Conservation (phyloP, 108 stramenopile genomes). For the Asterionellopsis glacialis region DNA sequence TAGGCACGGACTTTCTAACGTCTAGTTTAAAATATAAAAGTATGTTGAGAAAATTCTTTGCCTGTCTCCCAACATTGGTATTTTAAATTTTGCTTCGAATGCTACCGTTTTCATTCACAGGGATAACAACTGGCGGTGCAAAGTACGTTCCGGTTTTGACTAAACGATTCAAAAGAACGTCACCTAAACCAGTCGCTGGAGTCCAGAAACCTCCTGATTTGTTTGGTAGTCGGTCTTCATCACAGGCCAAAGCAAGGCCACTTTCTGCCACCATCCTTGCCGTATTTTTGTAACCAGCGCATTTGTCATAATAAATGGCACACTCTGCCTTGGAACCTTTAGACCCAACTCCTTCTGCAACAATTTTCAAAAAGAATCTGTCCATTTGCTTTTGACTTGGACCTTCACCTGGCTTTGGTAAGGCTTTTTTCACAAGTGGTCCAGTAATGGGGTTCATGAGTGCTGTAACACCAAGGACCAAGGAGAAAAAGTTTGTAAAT, state of each 20-base stretch:
- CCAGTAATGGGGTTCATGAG: slow-evolving; percentile 57
- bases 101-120: too few species aligned
- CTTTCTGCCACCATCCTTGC: slow-evolving; percentile 77
- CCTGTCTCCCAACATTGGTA: too few species aligned
- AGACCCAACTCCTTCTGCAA: slow-evolving; percentile 43
- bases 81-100: too few species aligned
- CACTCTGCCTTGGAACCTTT: slow-evolving; percentile 47
- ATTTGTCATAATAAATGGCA: slow-evolving; percentile 51
- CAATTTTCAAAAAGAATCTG: slow-evolving; percentile 45
- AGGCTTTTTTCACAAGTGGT: slow-evolving; percentile 35
- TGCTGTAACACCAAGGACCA: slow-evolving; percentile 26
- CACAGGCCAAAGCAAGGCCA: slow-evolving; percentile 60
- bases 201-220: slow-evolving; percentile 67
- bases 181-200: slow-evolving; percentile 58
- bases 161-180: slow-evolving; percentile 63
- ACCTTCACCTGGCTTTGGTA: slow-evolving; percentile 79
- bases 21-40: too few species aligned
- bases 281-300: slow-evolving; percentile 70
- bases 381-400: slow-evolving; percentile 62
- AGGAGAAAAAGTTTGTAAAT: slow-evolving; percentile 30
- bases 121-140: neutral
- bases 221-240: slow-evolving; percentile 15
- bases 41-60: too few species aligned
- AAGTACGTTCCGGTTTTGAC: slow-evolving; percentile 49
- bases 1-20: too few species aligned